Evolutionary conservation across 208 protist genomes (phyloP).

Genomic region (Tritrichomonas foetus): DNA sequence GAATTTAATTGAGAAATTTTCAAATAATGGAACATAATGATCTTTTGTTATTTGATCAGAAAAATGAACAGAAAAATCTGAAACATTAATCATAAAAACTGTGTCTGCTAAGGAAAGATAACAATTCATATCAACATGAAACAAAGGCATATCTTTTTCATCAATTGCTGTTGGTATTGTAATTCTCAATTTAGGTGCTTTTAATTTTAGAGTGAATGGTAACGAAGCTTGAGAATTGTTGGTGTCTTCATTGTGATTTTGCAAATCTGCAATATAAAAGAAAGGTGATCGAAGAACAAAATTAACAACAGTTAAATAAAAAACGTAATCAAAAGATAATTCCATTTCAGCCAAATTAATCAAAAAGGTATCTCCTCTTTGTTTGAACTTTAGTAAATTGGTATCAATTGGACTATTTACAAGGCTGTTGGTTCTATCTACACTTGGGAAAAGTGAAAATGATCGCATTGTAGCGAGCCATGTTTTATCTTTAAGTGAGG

Average conservation of each 20-base stretch:
- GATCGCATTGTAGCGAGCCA: background rate
- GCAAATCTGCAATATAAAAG: background rate
- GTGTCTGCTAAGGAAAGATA: no score
- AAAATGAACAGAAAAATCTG: no score
- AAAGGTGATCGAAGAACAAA: background rate
- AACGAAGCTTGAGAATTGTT: background rate
- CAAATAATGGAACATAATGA: no score
- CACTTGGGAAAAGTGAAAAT: background rate
- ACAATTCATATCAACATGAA: no score
- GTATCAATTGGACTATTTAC: background rate
- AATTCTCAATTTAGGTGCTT: background rate
- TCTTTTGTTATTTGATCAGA: no score
- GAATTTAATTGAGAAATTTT: no score
- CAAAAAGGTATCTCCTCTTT: background rate
- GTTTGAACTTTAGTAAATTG: background rate
- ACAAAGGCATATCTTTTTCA: no score
- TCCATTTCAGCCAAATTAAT: background rate
- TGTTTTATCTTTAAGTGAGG: background rate
- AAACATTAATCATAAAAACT: no score
- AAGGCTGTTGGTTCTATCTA: background rate
- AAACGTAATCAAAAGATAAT: background rate
- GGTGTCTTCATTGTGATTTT: background rate
- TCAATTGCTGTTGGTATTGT: no score
- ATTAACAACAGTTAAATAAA: background rate
- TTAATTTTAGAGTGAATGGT: background rate